Evolutionary conservation across 2,329 filamentous ascomycete genomes (phyloP).

Genomic region (Fusarium secorum): DNA sequence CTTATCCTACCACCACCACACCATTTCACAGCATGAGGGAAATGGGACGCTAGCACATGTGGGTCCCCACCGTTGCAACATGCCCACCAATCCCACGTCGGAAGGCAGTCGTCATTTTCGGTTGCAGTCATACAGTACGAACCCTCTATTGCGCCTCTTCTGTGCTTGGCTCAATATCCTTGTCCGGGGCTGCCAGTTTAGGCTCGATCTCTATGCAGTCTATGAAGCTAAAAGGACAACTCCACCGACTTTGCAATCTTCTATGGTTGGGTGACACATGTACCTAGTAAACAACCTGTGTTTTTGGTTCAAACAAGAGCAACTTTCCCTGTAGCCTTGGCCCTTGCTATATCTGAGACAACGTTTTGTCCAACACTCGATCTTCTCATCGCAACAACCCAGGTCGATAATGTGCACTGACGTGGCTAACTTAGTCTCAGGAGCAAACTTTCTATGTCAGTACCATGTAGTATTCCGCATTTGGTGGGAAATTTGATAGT

Average conservation of each 20-base stretch:
- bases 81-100: constrained; percentile 33
- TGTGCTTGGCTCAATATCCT: constrained; percentile 25
- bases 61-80: constrained; percentile 17
- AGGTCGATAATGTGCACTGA: neutral
- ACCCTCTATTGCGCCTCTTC: constrained; percentile 25
- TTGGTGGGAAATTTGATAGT: neutral
- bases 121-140: constrained; percentile 27
- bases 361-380: neutral
- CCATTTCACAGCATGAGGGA: constrained; percentile 8
- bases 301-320: constrained; percentile 2
- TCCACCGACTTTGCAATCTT: neutral
- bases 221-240: neutral
- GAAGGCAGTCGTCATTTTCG: constrained; percentile 24
- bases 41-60: constrained; percentile 28
- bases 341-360: constrained; percentile 27
- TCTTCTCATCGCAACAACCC: neutral
- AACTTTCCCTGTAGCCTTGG: constrained; percentile 10
- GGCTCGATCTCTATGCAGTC: neutral
- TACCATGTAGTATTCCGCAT: neutral
- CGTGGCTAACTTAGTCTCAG: neutral
- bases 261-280: neutral
- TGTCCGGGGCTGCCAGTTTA: constrained; percentile 9
- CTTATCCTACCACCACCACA: constrained; percentile 28
- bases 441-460: neutral
- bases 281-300: neutral